These are phyloP conservation scores for Citrus medica DNA, from an alignment of 345 rosid species.

Conservation along the genomic window DNA sequence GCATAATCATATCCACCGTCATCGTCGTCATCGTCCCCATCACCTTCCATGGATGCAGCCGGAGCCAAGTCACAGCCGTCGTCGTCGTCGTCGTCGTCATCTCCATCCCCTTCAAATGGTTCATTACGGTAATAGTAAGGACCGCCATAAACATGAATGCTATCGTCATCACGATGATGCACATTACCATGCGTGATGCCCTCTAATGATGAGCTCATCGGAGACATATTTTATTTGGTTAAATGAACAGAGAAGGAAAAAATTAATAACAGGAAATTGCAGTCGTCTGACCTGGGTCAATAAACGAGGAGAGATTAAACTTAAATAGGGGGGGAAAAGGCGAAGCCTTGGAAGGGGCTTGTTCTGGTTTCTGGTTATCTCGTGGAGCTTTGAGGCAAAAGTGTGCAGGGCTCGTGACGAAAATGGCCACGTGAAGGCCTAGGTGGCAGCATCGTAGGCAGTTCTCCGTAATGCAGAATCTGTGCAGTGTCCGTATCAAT, in stretches of 20 bases:
- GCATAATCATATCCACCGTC: slow-evolving; percentile 28
- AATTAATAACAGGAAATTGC: neutral
- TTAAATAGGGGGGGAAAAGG: slow-evolving; percentile 1
- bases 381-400: slow-evolving; percentile 10
- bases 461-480: neutral
- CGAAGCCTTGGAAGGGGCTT: neutral
- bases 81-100: slow-evolving; percentile 1
- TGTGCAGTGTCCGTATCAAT: neutral
- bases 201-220: neutral
- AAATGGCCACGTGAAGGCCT: neutral
- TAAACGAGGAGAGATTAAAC: neutral
- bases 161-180: neutral
- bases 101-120: slow-evolving; percentile 11
- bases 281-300: neutral
- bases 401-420: neutral
- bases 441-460: neutral
- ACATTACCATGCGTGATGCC: neutral
- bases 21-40: slow-evolving; percentile 17
- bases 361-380: neutral
- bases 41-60: slow-evolving; percentile 17
- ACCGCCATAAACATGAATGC: neutral
- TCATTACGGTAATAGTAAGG: neutral
- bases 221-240: neutral
- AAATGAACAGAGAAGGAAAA: neutral
- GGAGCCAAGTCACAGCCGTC: neutral